Evolutionary conservation across 192 early-diverging fungal genomes (phyloP), one percentile per base, ranked within the genome.

Genomic region (Coemansia biformis): DNA sequence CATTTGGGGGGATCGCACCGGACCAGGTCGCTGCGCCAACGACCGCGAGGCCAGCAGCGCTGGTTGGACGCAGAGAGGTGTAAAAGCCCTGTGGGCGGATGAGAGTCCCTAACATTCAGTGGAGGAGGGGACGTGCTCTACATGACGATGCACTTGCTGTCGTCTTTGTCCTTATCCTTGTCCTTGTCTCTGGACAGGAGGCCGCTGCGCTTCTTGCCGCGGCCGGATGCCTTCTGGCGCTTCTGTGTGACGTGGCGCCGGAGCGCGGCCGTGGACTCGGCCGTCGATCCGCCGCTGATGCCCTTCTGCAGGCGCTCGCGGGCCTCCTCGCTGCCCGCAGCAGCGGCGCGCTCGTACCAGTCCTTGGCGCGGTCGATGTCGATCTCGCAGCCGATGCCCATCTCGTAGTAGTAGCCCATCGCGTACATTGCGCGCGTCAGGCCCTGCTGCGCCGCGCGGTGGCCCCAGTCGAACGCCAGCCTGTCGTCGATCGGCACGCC

Each of bases 381-480:
- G 5, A 38, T 50, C 18, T 62, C 68, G 35, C 74, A 64, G 26
- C 85, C 82, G 51, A 92, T 79, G 30, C 90, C 90, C 46, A 79
- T 77, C 52, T 92, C 88, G 55, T 83, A 76, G 72, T 88, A 92
- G 66, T 92, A 94, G 33, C 93, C 93, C 78, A 97, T 78, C 6
- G 87, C 88, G 53, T 83, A 92, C 78, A 93, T 83, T 5, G 93
- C 93, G 42, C 84, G 79, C 11, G 84, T 79, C 17, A 87, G 57
- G 6, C 83, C 83, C 57, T 83, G 79, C 31, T 83, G 80, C 34
- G 93, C 92, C 4, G 92, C 87, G n/a, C 78, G 77, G 30, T 72
- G 73, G 43, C 86, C 88, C 83, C 91, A 91, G 48, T 86, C 79
- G 54, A 86, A 85, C 2, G 91, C 89, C 43, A 88, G 75, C 2